A percentile compares a stretch with the other conserved stretches of the same genome.
These are phyloP conservation scores for Pezicula carpinea DNA, from an alignment of 2,329 filamentous ascomycete species.

Conservation along the genomic window DNA sequence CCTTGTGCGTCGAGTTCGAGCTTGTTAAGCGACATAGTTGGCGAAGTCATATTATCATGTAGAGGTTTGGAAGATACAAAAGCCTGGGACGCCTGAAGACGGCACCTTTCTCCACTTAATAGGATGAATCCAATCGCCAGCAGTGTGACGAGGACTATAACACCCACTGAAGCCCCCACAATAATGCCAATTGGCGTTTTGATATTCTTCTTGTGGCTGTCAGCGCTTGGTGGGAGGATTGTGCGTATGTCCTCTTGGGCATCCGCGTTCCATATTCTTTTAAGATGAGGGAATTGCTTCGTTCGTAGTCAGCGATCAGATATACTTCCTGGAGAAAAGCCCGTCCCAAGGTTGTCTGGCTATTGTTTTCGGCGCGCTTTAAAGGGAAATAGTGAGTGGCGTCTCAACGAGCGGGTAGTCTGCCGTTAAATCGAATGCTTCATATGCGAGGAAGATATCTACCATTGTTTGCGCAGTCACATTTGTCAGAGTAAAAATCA, in stretches of 20 bases:
- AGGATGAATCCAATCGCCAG: no score
- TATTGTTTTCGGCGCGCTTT: conserved; percentile 12
- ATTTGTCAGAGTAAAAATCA: conserved; percentile 24
- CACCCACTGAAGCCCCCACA: no score
- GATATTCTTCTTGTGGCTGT: no score
- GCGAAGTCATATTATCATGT: no score
- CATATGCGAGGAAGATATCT: conserved; percentile 22
- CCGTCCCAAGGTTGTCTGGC: conserved; percentile 22
- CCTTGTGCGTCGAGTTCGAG: no score
- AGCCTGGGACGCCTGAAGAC: no score
- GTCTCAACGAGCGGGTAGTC: conserved; percentile 9
- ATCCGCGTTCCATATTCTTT: conserved; percentile 20
- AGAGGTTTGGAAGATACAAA: no score
- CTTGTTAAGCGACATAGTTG: no score
- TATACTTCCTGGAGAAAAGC: conserved; percentile 29
- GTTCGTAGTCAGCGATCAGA: conserved; percentile 34
- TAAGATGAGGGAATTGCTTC: conserved; percentile 32
- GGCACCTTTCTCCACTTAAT: no score
- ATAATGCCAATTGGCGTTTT: no score
- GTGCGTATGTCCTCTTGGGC: neutral
- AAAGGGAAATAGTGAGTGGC: conserved; percentile 26
- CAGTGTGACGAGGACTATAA: no score
- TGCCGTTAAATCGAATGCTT: conserved; percentile 22
- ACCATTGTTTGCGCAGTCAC: conserved; percentile 6
- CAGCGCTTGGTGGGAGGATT: neutral